phyloP scores from a whole-genome alignment of 2,329 filamentous ascomycete species.

The Podosphaera fusca region DNA sequence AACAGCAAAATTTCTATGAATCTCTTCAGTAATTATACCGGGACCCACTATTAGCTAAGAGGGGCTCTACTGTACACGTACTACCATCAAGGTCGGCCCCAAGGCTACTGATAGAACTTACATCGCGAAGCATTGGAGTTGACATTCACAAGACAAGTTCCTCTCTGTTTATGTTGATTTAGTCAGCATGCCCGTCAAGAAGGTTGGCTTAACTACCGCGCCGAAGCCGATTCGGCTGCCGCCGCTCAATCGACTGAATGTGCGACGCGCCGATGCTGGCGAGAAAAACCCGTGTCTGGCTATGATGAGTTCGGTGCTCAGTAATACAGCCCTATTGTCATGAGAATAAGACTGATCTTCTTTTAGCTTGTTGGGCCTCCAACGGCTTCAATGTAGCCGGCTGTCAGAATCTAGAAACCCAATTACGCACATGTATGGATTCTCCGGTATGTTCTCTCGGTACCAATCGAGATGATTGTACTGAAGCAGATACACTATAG shows the following conservation, averaged over 20 bases:
- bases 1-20: no score
- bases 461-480: not conserved
- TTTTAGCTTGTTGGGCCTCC: constrained; percentile 61
- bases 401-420: constrained; percentile 34
- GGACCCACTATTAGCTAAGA: no score
- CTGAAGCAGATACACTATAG: constrained; percentile 17
- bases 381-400: constrained; percentile 41
- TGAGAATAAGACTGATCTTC: not conserved
- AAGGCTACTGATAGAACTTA: no score
- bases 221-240: constrained; percentile 22
- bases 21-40: no score
- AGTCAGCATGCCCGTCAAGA: constrained; percentile 15
- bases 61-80: no score
- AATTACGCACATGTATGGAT: constrained; percentile 58
- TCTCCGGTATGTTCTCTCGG: constrained; percentile 31
- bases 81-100: no score
- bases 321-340: constrained; percentile 20
- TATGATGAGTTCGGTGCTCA: constrained; percentile 42
- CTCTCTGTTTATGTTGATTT: not conserved
- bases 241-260: constrained; percentile 36
- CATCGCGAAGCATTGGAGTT: no score
- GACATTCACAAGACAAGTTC: not conserved
- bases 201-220: constrained; percentile 10
- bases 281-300: constrained; percentile 40
- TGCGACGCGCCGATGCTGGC: constrained; percentile 37